phyloP scores from a whole-genome alignment of 2,329 filamentous ascomycete genomes.

The Sporothrix humicola region DNA sequence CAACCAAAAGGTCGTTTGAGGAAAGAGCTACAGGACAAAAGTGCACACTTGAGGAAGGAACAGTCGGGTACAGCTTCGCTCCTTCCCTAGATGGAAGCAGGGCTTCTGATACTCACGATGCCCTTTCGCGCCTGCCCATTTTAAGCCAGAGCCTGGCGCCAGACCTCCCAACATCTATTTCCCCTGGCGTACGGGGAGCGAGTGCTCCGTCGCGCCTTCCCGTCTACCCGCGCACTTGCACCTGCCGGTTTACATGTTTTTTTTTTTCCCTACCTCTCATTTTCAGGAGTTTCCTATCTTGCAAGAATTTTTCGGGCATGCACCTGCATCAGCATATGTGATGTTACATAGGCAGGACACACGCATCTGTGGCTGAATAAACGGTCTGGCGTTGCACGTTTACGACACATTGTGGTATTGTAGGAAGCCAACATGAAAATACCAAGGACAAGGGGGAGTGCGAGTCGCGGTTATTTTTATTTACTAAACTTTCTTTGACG shows the following conservation, averaged over 20 bases:
- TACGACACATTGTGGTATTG: neutral
- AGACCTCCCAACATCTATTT: neutral
- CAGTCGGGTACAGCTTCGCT: neutral
- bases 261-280: neutral
- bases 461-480: conserved; percentile 15
- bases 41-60: conserved; percentile 9
- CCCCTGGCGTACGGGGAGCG: neutral
- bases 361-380: neutral
- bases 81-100: neutral
- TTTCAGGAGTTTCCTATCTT: too few species aligned
- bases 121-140: neutral
- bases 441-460: neutral
- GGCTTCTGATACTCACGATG: neutral
- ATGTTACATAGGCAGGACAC: neutral
- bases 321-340: neutral
- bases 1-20: too few species aligned
- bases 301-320: neutral
- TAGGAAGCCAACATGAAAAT: neutral
- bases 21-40: neutral
- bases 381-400: neutral
- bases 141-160: neutral
- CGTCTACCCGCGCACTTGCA: neutral
- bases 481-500: too few species aligned
- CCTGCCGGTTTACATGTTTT: neutral
- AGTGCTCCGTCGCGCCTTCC: conserved; percentile 11